These are phyloP conservation scores for Phytophthora idaei DNA, from an alignment of 352 stramenopile genomes.

Conservation along the genomic window DNA sequence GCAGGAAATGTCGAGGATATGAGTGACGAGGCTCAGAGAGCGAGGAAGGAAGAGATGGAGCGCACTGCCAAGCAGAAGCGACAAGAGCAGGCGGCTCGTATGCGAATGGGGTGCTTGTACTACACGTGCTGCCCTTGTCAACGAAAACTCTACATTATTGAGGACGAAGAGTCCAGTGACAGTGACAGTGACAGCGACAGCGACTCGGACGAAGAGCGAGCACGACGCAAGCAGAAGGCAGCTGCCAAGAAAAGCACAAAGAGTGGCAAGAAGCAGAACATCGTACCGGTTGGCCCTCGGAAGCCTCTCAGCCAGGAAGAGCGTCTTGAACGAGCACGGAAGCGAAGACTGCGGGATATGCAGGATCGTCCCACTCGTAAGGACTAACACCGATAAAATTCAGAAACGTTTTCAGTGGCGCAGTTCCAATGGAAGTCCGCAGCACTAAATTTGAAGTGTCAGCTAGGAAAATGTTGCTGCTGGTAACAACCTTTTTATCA, in stretches of 20 bases:
- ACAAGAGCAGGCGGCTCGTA: constrained; percentile 58
- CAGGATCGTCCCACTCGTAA: constrained; percentile 69
- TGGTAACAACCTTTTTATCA: no score
- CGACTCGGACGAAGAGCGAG: constrained; percentile 43
- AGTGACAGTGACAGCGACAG: constrained; percentile 46
- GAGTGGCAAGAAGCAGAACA: constrained; percentile 50
- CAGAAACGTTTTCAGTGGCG: no score
- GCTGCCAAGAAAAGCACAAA: constrained; percentile 23
- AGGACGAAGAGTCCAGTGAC: constrained; percentile 44
- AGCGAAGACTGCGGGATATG: constrained; percentile 69
- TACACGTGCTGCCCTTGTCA: constrained; percentile 73
- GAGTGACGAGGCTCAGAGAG: constrained; percentile 36
- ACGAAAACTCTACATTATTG: constrained; percentile 60
- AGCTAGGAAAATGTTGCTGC: no score
- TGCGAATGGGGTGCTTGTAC: constrained; percentile 70
- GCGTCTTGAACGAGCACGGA: constrained; percentile 64
- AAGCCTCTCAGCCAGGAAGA: constrained; percentile 76
- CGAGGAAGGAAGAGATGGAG: constrained; percentile 36
- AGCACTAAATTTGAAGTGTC: no score
- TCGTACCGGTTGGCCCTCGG: constrained; percentile 57
- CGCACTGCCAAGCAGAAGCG: constrained; percentile 50
- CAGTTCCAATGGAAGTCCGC: no score
- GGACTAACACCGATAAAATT: constrained; percentile 28
- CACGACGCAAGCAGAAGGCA: constrained; percentile 18
- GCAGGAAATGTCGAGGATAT: constrained; percentile 37